phyloP scores from a whole-genome alignment of 1,284 basidiomycete genomes.

The Chalciporus sp. region DNA sequence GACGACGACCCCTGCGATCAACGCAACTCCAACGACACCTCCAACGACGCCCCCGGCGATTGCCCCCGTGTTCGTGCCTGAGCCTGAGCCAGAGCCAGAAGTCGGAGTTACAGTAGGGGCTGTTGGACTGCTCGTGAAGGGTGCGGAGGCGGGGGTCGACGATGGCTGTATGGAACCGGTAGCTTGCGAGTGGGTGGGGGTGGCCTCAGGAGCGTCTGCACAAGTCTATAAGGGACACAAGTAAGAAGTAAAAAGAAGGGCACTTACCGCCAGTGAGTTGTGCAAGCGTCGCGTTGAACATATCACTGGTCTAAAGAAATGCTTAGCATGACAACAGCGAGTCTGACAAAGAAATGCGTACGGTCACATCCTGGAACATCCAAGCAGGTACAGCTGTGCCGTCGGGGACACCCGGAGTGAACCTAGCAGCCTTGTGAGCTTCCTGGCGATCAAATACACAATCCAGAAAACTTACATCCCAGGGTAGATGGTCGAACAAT shows the following conservation, averaged over 20 bases:
- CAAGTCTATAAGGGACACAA: neutral
- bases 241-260: neutral
- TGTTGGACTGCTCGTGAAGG: conserved; percentile 6
- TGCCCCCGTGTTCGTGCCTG: conserved; percentile 19
- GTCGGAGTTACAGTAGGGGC: neutral
- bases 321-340: neutral
- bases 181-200: conserved; percentile 18
- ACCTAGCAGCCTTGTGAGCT: conserved; percentile 21
- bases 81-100: neutral
- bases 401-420: conserved; percentile 19
- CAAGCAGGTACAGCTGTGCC: conserved; percentile 34
- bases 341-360: conserved; percentile 11
- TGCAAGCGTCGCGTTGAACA: conserved; percentile 27
- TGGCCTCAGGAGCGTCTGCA: conserved; percentile 34
- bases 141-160: neutral
- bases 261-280: conserved; percentile 26
- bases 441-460: neutral
- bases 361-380: conserved; percentile 35
- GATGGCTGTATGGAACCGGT: conserved; percentile 14
- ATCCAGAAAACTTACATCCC: conserved; percentile 15
- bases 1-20: conserved; percentile 27
- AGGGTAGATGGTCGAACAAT: conserved; percentile 25
- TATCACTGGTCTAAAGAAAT: conserved; percentile 13
- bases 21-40: conserved; percentile 34
- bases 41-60: conserved; percentile 44